These are phyloP conservation scores for Tolypocladium tundrense DNA, from an alignment of 2,329 filamentous ascomycete species.

Conservation along the genomic window DNA sequence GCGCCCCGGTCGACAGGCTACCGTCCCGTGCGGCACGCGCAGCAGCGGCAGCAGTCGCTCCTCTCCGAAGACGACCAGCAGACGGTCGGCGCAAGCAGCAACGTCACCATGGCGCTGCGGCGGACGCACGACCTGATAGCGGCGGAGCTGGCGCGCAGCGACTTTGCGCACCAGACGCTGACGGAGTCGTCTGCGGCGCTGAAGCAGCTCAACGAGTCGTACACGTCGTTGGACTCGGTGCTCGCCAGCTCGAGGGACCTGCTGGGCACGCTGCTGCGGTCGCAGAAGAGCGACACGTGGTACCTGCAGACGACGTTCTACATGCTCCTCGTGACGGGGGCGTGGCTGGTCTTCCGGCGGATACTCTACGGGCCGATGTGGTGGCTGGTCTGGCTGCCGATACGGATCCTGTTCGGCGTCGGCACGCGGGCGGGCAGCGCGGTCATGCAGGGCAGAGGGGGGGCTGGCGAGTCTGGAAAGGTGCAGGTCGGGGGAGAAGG, in stretches of 20 bases:
- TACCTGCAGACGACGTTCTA: conserved; percentile 88
- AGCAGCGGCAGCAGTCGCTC: conserved; percentile 25
- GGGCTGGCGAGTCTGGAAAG: conserved; percentile 15
- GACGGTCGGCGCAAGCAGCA: conserved; percentile 62
- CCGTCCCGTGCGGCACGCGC: conserved; percentile 11
- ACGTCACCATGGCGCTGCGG: conserved; percentile 75
- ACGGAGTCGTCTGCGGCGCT: conserved; percentile 76
- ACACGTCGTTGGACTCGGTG: conserved; percentile 68
- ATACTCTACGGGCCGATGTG: conserved; percentile 81
- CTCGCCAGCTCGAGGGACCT: conserved; percentile 65
- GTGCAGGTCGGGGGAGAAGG: conserved; percentile 14
- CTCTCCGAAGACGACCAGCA: conserved; percentile 60
- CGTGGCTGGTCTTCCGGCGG: conserved; percentile 78
- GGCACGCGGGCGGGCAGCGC: conserved; percentile 44
- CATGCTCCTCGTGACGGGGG: conserved; percentile 64
- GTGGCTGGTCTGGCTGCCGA: conserved; percentile 78
- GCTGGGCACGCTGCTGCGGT: conserved; percentile 67
- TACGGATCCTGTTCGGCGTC: conserved; percentile 55
- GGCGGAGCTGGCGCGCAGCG: conserved; percentile 71
- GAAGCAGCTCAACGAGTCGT: conserved; percentile 69
- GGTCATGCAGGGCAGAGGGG: conserved; percentile 27
- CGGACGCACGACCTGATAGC: conserved; percentile 82
- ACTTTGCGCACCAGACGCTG: conserved; percentile 84
- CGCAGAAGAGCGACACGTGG: conserved; percentile 96
- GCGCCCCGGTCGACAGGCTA: conserved; percentile 6